Percentiles rank a stretch among this genome's conserved stretches.
phyloP scores from a whole-genome alignment of 208 protist genomes.

The Leishmania turanica region DNA sequence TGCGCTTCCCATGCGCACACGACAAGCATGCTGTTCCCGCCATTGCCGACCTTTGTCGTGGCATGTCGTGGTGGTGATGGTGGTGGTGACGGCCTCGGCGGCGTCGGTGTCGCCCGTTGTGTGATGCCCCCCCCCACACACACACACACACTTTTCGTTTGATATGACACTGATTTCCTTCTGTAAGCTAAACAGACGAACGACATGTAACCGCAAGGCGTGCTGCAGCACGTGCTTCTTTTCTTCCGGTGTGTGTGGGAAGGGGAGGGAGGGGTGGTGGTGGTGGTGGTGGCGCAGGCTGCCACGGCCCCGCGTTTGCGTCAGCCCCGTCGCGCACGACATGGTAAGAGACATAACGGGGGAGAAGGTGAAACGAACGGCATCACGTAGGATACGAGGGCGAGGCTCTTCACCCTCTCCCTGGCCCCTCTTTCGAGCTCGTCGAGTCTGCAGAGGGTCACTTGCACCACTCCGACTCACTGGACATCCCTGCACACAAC shows the following conservation, averaged over 20 bases:
- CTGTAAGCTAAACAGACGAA: neutral
- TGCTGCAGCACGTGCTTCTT: neutral
- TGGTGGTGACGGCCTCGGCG: neutral
- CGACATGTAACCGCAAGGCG: neutral
- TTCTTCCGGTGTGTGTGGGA: neutral
- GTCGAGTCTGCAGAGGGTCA: neutral
- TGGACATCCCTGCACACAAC: neutral
- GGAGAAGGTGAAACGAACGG: neutral
- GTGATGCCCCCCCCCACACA: neutral
- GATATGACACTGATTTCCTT: neutral
- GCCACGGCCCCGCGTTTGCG: neutral
- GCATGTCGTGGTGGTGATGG: neutral
- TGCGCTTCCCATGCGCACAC: neutral
- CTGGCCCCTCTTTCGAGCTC: neutral
- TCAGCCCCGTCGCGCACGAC: neutral
- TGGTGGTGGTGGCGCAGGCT: neutral
- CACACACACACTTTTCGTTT: no score
- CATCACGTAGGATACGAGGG: neutral
- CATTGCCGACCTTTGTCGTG: neutral
- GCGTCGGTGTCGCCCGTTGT: neutral
- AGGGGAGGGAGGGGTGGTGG: neutral
- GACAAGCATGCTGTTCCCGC: neutral
- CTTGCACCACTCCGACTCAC: neutral
- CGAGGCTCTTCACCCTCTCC: neutral
- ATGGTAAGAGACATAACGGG: neutral